Conservation (phyloP, 306 rosid species). For the Cicer chorassanicum region DNA sequence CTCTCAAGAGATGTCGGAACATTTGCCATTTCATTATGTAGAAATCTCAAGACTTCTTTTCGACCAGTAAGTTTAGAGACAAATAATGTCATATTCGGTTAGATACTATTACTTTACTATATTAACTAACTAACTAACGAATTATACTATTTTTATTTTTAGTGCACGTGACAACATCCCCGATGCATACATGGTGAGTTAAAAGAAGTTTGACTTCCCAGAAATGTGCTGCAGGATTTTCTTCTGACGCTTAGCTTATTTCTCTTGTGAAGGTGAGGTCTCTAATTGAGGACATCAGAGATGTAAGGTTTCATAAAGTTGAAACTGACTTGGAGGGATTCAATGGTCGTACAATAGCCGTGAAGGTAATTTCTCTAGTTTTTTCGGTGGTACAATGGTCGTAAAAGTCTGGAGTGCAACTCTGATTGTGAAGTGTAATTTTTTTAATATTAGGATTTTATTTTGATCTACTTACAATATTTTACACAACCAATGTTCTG, state of each 20-base stretch:
- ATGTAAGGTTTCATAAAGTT: constrained; percentile 92
- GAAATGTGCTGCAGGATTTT: constrained; percentile 25
- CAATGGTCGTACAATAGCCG: constrained; percentile 87
- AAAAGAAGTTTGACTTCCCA: constrained; percentile 35
- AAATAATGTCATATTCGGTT: constrained; percentile 24
- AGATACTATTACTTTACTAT: constrained; percentile 24
- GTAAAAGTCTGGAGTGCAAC: constrained; percentile 16
- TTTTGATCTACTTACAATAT: constrained; percentile 19
- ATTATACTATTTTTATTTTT: constrained; percentile 37
- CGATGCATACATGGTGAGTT: constrained; percentile 82
- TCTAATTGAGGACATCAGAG: constrained; percentile 87
- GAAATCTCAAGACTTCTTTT: constrained; percentile 86
- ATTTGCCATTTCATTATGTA: constrained; percentile 91
- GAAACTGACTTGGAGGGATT: constrained; percentile 87
- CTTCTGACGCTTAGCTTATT: constrained; percentile 36
- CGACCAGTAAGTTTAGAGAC: constrained; percentile 66
- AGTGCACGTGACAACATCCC: constrained; percentile 88
- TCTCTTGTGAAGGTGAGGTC: constrained; percentile 73
- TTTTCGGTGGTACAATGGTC: constrained; percentile 5
- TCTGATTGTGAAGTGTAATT: not conserved
- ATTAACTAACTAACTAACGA: constrained; percentile 18
- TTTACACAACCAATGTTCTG: not conserved
- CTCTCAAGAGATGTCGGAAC: constrained; percentile 83
- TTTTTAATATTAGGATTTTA: constrained; percentile 9
- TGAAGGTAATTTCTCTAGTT: constrained; percentile 63